Percentiles rank a stretch among this genome's conserved stretches.
phyloP scores from a whole-genome alignment of 2,329 filamentous ascomycete species.

The Pseudogymnoascus sp. region DNA sequence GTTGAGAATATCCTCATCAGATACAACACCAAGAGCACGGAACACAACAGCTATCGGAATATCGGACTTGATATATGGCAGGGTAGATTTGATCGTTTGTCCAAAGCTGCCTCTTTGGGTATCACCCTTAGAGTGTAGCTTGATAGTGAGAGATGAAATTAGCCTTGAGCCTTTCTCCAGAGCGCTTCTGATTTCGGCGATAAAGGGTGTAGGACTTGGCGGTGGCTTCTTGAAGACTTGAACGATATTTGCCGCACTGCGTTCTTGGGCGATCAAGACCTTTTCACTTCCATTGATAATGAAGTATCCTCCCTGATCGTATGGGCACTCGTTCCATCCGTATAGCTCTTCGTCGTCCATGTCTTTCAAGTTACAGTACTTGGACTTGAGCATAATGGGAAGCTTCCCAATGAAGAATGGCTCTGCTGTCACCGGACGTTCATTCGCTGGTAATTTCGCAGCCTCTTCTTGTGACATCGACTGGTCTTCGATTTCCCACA shows the following conservation, averaged over 20 bases:
- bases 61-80: conserved; percentile 91
- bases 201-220: conserved; percentile 85
- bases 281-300: conserved; percentile 99
- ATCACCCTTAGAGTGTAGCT: conserved; percentile 80
- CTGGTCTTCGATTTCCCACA: conserved; percentile 49
- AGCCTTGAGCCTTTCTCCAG: conserved; percentile 92
- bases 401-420: conserved; percentile 88
- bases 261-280: conserved; percentile 94
- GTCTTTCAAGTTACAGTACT: conserved; percentile 82
- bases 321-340: conserved; percentile 90
- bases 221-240: conserved; percentile 97
- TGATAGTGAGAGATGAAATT: conserved; percentile 87
- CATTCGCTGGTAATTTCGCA: conserved; percentile 21
- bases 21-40: conserved; percentile 88
- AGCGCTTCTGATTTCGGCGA: conserved; percentile 92
- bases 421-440: conserved; percentile 34
- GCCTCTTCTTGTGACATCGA: conserved; percentile 25
- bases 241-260: conserved; percentile 95
- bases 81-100: conserved; percentile 78
- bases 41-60: conserved; percentile 94
- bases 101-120: conserved; percentile 71
- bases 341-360: conserved; percentile 82
- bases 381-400: conserved; percentile 96
- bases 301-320: conserved; percentile 97
- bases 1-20: conserved; percentile 95